Base-by-base conservation (phyloP, 441 rosid genomes). In the Gossypium laxum region DNA sequence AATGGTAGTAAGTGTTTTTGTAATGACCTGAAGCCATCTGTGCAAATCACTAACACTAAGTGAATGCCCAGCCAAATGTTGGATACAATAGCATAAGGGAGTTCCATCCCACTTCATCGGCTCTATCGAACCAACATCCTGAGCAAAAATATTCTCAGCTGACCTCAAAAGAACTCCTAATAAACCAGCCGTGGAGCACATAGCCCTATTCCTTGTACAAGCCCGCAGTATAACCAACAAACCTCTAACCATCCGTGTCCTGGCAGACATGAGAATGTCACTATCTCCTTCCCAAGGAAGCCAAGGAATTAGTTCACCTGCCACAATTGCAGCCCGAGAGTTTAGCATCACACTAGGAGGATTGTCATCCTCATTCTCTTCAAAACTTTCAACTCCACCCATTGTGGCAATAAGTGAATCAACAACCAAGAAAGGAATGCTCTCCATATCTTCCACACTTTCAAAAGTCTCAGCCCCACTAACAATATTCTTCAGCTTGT, bases 331-430 rank as follows among this genome's bases (percentile, higher is more conserved):
- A 67, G 99, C 99, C 64, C 99, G 84, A 32, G 98, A 89, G 83
- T 95, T 95, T 78, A 92, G 81, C 99, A 95, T 95, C 75, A 95
- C 98, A 75, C 98, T 95, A 52, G 99, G 99, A 80, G 99, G 99
- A 77, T 89, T 92, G 79, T 82, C 87, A 74, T 95, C 98, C 72
- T 86, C 99, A 73, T 92, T 97, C 81, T 93, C 94, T 76, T 89
- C 99, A 77, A 92, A 92, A 82, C 99, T 89, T 87, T 95, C 99
- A 75, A 95, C 96, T 67, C 98, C 99, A 73, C 99, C 99, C 99
- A 95, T 95, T 60, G 99, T 95, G 71, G 96, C 98, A 82, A 95
- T 82, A 72, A 95, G 97, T 60, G 98, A 95, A 83, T 95, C 99
- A 74, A 95, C 89, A 78, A 95, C 93, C 84, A 85, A 81, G 80